These are phyloP conservation scores for Lactarius vividus DNA, from an alignment of 768 basidiomycete species.

Conservation along the genomic window DNA sequence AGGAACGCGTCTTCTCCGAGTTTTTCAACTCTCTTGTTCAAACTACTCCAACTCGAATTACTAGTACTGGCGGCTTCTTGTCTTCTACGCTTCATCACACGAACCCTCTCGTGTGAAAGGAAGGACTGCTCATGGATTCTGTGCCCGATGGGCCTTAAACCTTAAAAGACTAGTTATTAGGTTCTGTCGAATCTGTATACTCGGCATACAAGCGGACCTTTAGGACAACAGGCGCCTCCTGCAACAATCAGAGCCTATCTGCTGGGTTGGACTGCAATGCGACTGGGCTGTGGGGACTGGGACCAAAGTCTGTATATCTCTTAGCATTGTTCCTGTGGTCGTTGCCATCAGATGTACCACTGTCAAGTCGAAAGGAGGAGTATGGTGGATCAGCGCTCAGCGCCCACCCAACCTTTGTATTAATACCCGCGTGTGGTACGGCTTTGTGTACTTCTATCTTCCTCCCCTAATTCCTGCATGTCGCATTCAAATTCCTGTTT, in stretches of 20 bases:
- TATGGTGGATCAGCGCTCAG: not conserved
- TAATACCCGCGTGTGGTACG: not conserved
- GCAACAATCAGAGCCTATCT: not conserved
- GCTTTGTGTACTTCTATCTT: not conserved
- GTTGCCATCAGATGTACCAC: not conserved
- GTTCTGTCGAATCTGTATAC: not conserved
- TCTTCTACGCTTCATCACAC: too few relatives aligned
- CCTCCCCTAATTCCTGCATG: not conserved
- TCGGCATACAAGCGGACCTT: constrained; percentile 7
- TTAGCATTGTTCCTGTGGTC: not conserved
- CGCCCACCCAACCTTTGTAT: not conserved
- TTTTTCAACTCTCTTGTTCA: too few relatives aligned
- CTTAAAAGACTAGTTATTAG: constrained; percentile 1
- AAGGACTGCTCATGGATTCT: too few relatives aligned
- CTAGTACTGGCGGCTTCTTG: too few relatives aligned
- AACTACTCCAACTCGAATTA: too few relatives aligned
- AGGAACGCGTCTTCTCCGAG: too few relatives aligned
- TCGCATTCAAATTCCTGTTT: not conserved
- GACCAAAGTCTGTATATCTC: not conserved
- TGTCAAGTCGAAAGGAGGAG: not conserved
- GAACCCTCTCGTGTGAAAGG: too few relatives aligned
- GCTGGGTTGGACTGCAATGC: not conserved
- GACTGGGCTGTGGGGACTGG: not conserved
- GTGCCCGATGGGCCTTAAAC: not conserved
- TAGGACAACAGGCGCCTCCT: not conserved